A percentile compares a stretch with the other conserved stretches of the same genome.
Evolutionary conservation across 768 basidiomycete species (phyloP).

Genomic region (Russula foetens): DNA sequence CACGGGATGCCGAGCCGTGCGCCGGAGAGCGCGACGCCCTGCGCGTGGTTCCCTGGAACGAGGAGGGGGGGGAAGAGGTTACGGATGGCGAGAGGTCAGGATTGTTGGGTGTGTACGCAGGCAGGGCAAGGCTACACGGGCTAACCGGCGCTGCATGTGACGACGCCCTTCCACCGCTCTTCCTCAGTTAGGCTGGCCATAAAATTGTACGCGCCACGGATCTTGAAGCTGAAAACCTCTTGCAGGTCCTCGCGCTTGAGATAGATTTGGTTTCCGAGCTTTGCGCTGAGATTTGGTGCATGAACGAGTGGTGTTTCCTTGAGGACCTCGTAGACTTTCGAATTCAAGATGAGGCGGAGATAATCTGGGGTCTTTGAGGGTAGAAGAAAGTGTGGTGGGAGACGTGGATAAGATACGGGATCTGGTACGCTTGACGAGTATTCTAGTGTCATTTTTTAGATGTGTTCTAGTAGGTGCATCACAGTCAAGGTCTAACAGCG

Average conservation of each 20-base stretch:
- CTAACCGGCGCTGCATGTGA: conserved; percentile 97
- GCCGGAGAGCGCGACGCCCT: conserved; percentile 96
- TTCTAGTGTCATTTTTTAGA: conserved; percentile 45
- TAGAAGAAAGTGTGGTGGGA: conserved; percentile 57
- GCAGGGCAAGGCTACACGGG: neutral
- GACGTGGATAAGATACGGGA: conserved; percentile 57
- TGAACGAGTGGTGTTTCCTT: conserved; percentile 85
- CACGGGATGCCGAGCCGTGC: conserved; percentile 81
- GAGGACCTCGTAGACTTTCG: conserved; percentile 85
- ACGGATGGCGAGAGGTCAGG: conserved; percentile 7
- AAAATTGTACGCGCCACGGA: conserved; percentile 96
- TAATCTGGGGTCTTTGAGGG: conserved; percentile 74
- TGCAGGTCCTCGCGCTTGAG: conserved; percentile 97
- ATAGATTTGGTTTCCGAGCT: conserved; percentile 89
- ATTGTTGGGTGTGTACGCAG: neutral
- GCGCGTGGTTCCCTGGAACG: conserved; percentile 87
- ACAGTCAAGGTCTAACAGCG: too few relatives aligned
- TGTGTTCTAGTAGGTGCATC: too few relatives aligned
- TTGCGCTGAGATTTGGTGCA: conserved; percentile 78
- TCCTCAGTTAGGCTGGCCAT: conserved; percentile 86
- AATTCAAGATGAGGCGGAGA: conserved; percentile 77
- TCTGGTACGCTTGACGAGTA: conserved; percentile 62
- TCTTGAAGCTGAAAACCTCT: conserved; percentile 98
- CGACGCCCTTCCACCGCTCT: conserved; percentile 94
- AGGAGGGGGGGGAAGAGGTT: neutral